phyloP scores from a whole-genome alignment of 1,139 yeast species.

The Geotrichum fermentans region DNA sequence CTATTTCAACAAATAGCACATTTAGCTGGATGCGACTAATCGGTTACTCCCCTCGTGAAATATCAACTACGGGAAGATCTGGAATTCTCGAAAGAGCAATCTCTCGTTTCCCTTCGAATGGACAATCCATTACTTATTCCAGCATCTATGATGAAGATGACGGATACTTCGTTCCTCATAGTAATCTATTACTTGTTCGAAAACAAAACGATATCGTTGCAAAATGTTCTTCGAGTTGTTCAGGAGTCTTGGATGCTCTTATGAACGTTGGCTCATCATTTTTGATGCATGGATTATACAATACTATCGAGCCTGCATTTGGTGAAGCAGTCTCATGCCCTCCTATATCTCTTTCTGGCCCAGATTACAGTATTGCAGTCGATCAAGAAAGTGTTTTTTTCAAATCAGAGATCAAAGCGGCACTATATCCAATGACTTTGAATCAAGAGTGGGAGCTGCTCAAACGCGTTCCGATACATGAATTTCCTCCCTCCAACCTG shows the following conservation, averaged over 20 bases:
- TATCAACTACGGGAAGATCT: conserved; percentile 40
- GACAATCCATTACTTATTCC: conserved; percentile 36
- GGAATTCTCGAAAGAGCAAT: conserved; percentile 57
- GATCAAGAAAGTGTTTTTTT: conserved; percentile 49
- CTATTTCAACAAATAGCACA: conserved; percentile 30
- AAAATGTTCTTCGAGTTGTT: conserved; percentile 21
- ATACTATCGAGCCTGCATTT: conserved; percentile 41
- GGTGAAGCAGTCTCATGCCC: conserved; percentile 42
- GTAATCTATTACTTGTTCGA: conserved; percentile 41
- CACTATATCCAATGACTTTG: conserved; percentile 63
- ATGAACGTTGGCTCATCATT: conserved; percentile 45
- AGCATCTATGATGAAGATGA: conserved; percentile 39
- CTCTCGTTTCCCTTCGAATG: conserved; percentile 43
- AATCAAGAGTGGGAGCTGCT: conserved; percentile 54
- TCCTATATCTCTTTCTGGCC: conserved; percentile 61
- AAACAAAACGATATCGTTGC: conserved; percentile 29
- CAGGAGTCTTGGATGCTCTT: conserved; percentile 42
- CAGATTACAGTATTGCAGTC: conserved; percentile 48
- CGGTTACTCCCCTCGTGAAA: conserved; percentile 49
- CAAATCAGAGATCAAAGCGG: conserved; percentile 48
- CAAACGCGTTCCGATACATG: conserved; percentile 44
- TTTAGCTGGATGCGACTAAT: conserved; percentile 53
- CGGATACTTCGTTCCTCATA: conserved; percentile 34
- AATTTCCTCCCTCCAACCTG: conserved; percentile 70
- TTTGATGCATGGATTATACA: conserved; percentile 57